phyloP scores from a whole-genome alignment of 257 asterid genomes.

The Asclepias syriaca region DNA sequence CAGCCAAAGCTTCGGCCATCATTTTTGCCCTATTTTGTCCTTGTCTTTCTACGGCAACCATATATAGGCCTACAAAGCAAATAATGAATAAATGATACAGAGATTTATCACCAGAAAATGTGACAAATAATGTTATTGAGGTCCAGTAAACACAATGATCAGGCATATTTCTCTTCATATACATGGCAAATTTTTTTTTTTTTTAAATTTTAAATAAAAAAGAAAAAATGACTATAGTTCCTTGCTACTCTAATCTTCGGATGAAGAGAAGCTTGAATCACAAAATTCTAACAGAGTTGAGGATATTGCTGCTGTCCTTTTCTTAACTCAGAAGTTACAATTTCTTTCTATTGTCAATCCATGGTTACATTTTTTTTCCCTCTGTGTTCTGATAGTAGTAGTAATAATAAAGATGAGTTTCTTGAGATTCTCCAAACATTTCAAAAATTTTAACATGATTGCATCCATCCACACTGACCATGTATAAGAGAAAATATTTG shows the following conservation, averaged over 20 bases:
- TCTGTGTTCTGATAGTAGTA: neutral
- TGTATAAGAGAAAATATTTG: neutral
- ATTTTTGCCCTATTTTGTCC: slow-evolving; percentile 60
- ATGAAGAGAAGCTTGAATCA: neutral
- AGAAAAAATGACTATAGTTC: neutral
- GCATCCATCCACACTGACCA: neutral
- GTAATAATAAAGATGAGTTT: neutral
- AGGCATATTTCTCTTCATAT: neutral
- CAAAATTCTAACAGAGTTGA: neutral
- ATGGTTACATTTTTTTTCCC: neutral
- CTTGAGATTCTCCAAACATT: neutral
- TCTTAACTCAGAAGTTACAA: neutral
- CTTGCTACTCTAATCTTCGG: neutral
- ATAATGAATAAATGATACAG: neutral
- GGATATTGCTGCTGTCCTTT: neutral
- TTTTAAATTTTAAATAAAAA: neutral
- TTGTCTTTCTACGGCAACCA: slow-evolving; percentile 90
- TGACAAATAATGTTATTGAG: neutral
- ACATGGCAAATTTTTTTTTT: neutral
- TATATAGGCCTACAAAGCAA: slow-evolving; percentile 56
- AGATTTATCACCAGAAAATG: neutral
- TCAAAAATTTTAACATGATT: neutral
- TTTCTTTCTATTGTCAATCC: neutral
- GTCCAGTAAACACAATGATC: neutral
- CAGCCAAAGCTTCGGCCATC: slow-evolving; percentile 63